A percentile compares a stretch with the other conserved stretches of the same genome.
These are phyloP conservation scores for Sporothrix dimorphospora DNA, from an alignment of 2,329 filamentous ascomycete species.

Conservation along the genomic window DNA sequence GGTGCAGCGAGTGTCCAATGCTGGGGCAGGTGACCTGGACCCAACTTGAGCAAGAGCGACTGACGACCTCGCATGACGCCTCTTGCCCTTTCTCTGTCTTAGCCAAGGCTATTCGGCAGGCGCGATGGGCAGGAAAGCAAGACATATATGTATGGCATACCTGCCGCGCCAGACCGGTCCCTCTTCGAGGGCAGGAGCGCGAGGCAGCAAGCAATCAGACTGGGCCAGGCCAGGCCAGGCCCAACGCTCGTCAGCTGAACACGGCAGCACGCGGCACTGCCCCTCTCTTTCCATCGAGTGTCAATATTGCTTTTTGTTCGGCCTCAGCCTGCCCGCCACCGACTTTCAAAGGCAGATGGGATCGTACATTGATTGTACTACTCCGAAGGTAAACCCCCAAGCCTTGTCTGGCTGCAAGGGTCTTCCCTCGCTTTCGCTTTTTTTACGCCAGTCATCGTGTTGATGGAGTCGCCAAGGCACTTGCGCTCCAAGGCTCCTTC, in stretches of 20 bases:
- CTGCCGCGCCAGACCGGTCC: neutral
- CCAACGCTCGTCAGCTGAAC: constrained; percentile 6
- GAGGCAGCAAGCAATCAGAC: neutral
- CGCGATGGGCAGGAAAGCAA: neutral
- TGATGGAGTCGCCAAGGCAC: constrained; percentile 15
- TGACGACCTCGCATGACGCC: neutral
- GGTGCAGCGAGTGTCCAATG: neutral
- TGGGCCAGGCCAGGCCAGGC: neutral
- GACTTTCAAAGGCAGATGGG: too few species aligned
- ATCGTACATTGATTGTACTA: too few species aligned
- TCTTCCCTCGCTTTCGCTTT: neutral
- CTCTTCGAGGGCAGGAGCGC: neutral
- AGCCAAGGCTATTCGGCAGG: neutral
- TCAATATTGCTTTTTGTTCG: neutral
- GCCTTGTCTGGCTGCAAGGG: neutral
- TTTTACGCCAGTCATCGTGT: neutral
- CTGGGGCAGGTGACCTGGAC: neutral
- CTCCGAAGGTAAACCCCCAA: too few species aligned
- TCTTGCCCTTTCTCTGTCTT: neutral
- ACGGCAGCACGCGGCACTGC: constrained; percentile 7
- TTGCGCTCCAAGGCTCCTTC: constrained; percentile 1
- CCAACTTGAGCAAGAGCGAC: constrained; percentile 10
- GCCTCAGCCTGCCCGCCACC: constrained; percentile 18
- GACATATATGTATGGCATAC: constrained; percentile 13
- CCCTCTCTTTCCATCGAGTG: neutral